These are phyloP conservation scores for Dioscorea alata DNA, from an alignment of 106 monocot genomes.

Conservation along the genomic window DNA sequence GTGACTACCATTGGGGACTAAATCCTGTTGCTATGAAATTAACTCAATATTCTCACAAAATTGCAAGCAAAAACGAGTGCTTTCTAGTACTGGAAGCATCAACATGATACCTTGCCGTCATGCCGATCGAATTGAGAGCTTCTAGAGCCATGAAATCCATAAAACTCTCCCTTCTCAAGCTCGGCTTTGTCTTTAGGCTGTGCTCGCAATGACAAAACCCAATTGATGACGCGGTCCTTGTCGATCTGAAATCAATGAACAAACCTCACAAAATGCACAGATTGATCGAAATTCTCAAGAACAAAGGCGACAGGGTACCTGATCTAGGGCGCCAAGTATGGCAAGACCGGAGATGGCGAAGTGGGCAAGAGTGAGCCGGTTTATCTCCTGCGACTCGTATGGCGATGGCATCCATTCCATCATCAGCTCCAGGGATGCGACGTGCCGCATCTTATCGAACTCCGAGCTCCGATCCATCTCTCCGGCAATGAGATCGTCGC, in stretches of 20 bases:
- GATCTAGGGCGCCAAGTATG: constrained; percentile 77
- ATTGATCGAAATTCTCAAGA: neutral
- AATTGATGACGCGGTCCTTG: constrained; percentile 57
- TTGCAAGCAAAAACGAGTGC: neutral
- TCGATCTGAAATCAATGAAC: constrained; percentile 39
- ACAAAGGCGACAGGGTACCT: constrained; percentile 22
- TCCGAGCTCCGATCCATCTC: neutral
- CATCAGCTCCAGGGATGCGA: constrained; percentile 54
- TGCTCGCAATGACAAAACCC: constrained; percentile 84
- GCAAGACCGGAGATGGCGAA: constrained; percentile 83
- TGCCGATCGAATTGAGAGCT: constrained; percentile 37
- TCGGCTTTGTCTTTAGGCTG: constrained; percentile 25
- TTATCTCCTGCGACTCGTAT: constrained; percentile 92
- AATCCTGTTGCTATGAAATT: constrained; percentile 22
- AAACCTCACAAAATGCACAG: neutral
- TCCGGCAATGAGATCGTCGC: neutral
- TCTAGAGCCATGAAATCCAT: constrained; percentile 84
- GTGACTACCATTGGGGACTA: constrained; percentile 54
- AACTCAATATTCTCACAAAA: neutral
- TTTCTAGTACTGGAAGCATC: neutral
- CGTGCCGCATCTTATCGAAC: constrained; percentile 58
- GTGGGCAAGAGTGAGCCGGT: constrained; percentile 93
- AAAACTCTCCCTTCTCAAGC: constrained; percentile 55
- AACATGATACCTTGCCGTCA: constrained; percentile 26
- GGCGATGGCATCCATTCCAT: constrained; percentile 41